These are phyloP conservation scores for Magnusiomyces tetraspermus DNA, from an alignment of 1,139 yeast genomes.

Conservation along the genomic window DNA sequence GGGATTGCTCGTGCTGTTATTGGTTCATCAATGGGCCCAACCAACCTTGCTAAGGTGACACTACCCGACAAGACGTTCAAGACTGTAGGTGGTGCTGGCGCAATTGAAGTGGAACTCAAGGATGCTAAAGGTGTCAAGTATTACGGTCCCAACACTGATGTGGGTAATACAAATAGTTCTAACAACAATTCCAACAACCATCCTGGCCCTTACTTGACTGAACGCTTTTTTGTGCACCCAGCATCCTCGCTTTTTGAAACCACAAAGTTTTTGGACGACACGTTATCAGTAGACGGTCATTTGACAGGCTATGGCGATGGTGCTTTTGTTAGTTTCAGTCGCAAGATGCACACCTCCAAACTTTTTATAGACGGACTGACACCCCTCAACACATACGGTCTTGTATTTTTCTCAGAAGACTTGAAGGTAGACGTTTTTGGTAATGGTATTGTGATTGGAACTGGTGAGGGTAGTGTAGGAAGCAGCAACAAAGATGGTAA, in stretches of 20 bases:
- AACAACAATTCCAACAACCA: neutral
- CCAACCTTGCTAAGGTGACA: conserved; percentile 64
- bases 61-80: conserved; percentile 72
- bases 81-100: conserved; percentile 58
- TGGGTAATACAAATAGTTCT: neutral
- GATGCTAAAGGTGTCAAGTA: conserved; percentile 66
- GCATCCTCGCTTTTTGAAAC: conserved; percentile 58
- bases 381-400: conserved; percentile 63
- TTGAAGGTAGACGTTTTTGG: conserved; percentile 56
- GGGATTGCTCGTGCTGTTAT: conserved; percentile 53
- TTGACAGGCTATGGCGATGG: conserved; percentile 18
- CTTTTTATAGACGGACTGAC: conserved; percentile 66
- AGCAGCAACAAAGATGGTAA: conserved; percentile 23
- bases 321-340: conserved; percentile 30
- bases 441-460: conserved; percentile 28
- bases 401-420: conserved; percentile 70
- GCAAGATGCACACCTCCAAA: conserved; percentile 48
- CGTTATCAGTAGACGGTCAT: neutral
- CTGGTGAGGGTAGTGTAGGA: neutral
- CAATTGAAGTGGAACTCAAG: conserved; percentile 68
- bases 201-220: conserved; percentile 16
- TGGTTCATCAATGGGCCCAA: conserved; percentile 73
- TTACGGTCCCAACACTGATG: conserved; percentile 27
- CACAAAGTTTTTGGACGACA: conserved; percentile 23
- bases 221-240: conserved; percentile 72